Evolutionary conservation across 192 early-diverging fungal species (phyloP).

Genomic region (Coemansia sp.): DNA sequence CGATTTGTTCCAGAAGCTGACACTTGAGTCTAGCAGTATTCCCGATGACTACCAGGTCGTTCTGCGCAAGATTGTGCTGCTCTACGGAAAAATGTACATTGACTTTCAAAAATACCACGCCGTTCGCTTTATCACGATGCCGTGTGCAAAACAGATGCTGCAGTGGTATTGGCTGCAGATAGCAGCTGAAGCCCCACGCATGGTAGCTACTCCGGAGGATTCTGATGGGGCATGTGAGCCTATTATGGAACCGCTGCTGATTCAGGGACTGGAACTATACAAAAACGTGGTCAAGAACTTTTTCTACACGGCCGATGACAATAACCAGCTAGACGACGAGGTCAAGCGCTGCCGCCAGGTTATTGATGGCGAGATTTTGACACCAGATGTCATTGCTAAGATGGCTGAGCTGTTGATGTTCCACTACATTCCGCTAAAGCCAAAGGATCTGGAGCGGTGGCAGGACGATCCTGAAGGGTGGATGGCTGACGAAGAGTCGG

Average conservation of each 20-base stretch:
- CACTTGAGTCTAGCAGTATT: slow-evolving; percentile 3
- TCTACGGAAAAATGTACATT: slow-evolving; percentile 78
- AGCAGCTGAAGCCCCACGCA: slow-evolving; percentile 20
- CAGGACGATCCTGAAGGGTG: slow-evolving; percentile 83
- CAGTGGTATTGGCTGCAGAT: slow-evolving; percentile 74
- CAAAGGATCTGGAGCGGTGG: slow-evolving; percentile 75
- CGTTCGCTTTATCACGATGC: slow-evolving; percentile 63
- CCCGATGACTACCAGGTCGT: slow-evolving; percentile 6
- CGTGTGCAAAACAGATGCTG: slow-evolving; percentile 62
- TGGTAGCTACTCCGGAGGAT: slow-evolving; percentile 8
- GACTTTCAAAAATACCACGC: slow-evolving; percentile 68
- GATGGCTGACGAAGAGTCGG: slow-evolving; percentile 74
- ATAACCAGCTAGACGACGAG: slow-evolving; percentile 43
- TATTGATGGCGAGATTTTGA: slow-evolving; percentile 67
- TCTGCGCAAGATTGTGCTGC: slow-evolving; percentile 58
- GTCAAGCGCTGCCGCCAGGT: slow-evolving; percentile 55
- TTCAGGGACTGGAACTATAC: slow-evolving; percentile 71
- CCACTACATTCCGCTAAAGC: slow-evolving; percentile 68
- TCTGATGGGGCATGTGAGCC: slow-evolving; percentile 15
- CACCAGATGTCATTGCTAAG: slow-evolving; percentile 62
- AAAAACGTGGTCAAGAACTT: slow-evolving; percentile 44
- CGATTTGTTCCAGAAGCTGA: slow-evolving; percentile 19
- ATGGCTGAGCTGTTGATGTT: slow-evolving; percentile 72
- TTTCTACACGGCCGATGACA: slow-evolving; percentile 31
- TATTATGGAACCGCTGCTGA: slow-evolving; percentile 59